Base-by-base conservation (phyloP, 1,284 basidiomycete species). In the Papiliotrema laurentii region DNA sequence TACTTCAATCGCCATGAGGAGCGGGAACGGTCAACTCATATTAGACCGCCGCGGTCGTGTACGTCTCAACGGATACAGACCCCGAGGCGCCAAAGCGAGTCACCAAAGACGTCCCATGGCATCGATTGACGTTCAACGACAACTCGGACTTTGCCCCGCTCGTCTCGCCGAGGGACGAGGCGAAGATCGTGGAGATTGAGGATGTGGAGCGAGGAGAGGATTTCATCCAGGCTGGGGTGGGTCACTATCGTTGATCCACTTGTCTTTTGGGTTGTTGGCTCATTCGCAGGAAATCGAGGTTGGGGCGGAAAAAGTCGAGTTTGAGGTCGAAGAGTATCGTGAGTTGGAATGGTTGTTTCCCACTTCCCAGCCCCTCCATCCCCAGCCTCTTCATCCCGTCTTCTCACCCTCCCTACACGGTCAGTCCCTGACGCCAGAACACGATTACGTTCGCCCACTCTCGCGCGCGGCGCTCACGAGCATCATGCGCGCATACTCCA, bases 141-240 rank as follows among this genome's bases (percentile, higher is more conserved):
- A 71, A 71, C 39, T 70, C 67, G 5, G 74, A 75, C 54, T 75
- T 75, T 46, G 74, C 72, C 13, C 61, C 68, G 2, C 48, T 72
- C 31, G 59, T 60, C 1, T 52, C 58, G 9, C 49, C 25, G 42
- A 57, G 26, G 39, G 58, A 58, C 26, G 49, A 55, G 18, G 42
- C 48, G 19, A 48, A 59, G 33, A 54, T 63, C 10, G 54, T 61
- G 2, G 68, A 61, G 44, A 59, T 69, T 43, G 60, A 62, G n/a
- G 72, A 73, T 36, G 63, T 71, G 1, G 54, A 68, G 27, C 54
- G 74, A 27, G 73, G 71, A 4, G 74, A 75, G 57, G 70, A 71
- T 13, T 75, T 75, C 48, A 59, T 75, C 1, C 64, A 69, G 38
- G 73, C 69, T n/a, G 69, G 62, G 4, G 70, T 71, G 53, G 51